Conservation (phyloP, 768 basidiomycete genomes). For the Podaxis sp. region DNA sequence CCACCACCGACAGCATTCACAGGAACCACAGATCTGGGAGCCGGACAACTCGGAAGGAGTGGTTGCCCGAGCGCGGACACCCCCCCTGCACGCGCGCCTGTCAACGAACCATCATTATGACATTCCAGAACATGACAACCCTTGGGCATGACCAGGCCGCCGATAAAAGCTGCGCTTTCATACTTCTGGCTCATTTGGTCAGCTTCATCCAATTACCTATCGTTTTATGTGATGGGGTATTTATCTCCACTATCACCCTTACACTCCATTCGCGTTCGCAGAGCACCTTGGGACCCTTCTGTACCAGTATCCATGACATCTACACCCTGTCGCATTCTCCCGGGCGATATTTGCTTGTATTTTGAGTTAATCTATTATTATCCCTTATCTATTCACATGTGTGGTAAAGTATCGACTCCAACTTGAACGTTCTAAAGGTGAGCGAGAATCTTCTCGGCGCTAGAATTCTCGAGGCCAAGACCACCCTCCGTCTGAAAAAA, state of each 20-base stretch:
- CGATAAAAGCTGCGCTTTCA: background rate
- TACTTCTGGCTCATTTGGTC: too few relatives aligned
- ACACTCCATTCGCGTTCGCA: background rate
- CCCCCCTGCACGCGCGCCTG: conserved; percentile 12
- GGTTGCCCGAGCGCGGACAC: conserved; percentile 12
- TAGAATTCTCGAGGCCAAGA: conserved; percentile 51
- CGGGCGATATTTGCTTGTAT: background rate
- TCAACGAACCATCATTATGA: conserved; percentile 9
- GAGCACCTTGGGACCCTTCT: background rate
- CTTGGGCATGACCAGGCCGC: conserved; percentile 19
- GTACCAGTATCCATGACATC: background rate
- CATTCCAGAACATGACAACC: conserved; percentile 19
- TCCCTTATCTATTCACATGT: background rate
- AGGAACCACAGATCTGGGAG: conserved; percentile 14
- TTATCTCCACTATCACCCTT: background rate
- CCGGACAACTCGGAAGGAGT: conserved; percentile 21
- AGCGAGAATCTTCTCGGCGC: conserved; percentile 55
- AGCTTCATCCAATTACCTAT: background rate
- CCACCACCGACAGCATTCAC: background rate
- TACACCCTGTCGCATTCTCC: background rate
- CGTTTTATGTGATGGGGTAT: too few relatives aligned
- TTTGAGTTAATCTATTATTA: background rate
- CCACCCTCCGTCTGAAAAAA: conserved; percentile 43
- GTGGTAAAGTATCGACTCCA: background rate
- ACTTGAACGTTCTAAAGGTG: conserved; percentile 26